Percentiles rank a stretch among this genome's conserved stretches.
Conservation (phyloP, 2,329 filamentous ascomycete species). For the Monilinia vaccinii-corymbosi region DNA sequence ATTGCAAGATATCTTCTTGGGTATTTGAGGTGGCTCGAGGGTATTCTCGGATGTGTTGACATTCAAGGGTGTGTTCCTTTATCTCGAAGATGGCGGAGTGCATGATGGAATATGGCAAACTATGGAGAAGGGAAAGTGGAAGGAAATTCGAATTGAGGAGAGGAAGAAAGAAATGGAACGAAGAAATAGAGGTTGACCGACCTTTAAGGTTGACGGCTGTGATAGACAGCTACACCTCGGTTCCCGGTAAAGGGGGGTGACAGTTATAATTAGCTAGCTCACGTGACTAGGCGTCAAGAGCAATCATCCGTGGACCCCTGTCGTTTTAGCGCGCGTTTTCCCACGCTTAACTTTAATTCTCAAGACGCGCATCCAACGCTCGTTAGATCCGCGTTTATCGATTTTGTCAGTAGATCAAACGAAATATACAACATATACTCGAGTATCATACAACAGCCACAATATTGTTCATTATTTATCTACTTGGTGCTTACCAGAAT, state of each 20-base stretch:
- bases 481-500: background rate
- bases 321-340: conserved; percentile 4
- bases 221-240: no score
- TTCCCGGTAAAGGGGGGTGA: no score
- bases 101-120: no score
- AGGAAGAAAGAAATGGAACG: background rate
- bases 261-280: background rate
- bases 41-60: conserved; percentile 77
- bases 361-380: background rate
- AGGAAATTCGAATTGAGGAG: no score
- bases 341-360: background rate
- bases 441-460: background rate
- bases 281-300: conserved; percentile 2
- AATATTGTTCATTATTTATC: background rate
- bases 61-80: conserved; percentile 63
- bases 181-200: no score
- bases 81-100: conserved; percentile 45
- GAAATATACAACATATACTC: background rate
- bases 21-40: conserved; percentile 59
- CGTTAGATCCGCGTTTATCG: background rate
- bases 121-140: background rate
- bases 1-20: conserved; percentile 64
- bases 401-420: background rate
- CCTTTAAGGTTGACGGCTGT: no score
- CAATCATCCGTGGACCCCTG: background rate